phyloP scores from a whole-genome alignment of 108 stramenopile species.

The Conticribra guillardii region DNA sequence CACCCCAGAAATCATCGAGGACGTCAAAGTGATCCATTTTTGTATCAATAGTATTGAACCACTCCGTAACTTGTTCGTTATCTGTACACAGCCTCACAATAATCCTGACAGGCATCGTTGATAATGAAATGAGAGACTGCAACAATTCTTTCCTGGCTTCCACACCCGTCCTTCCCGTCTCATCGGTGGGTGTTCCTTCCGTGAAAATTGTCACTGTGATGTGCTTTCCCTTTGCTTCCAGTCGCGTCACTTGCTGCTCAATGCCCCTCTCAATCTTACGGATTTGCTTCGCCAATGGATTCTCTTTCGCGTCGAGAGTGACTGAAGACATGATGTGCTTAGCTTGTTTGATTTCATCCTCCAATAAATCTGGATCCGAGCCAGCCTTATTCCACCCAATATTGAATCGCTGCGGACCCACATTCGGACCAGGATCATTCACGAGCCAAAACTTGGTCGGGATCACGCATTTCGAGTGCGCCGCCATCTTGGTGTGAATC shows the following conservation, averaged over 20 bases:
- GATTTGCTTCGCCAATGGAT: constrained; percentile 17
- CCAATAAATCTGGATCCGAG: neutral
- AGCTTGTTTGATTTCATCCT: neutral
- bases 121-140: constrained; percentile 37
- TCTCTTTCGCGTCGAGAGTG: neutral
- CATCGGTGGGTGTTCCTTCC: constrained; percentile 43
- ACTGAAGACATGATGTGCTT: constrained; percentile 1
- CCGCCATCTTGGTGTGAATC: constrained; percentile 34
- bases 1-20: constrained; percentile 70
- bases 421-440: constrained; percentile 10
- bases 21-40: constrained; percentile 72
- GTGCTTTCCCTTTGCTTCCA: constrained; percentile 12
- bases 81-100: constrained; percentile 79
- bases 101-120: constrained; percentile 66
- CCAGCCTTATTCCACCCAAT: constrained; percentile 7
- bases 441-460: constrained; percentile 41
- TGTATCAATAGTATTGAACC: constrained; percentile 63
- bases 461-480: constrained; percentile 12
- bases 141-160: constrained; percentile 44
- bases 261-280: constrained; percentile 13
- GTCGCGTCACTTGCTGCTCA: neutral
- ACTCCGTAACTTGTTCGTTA: constrained; percentile 57
- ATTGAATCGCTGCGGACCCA: constrained; percentile 9
- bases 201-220: constrained; percentile 34
- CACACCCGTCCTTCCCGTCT: constrained; percentile 11